These are phyloP conservation scores for Fusarium kyushuense DNA, from an alignment of 2,329 filamentous ascomycete species.

Conservation along the genomic window DNA sequence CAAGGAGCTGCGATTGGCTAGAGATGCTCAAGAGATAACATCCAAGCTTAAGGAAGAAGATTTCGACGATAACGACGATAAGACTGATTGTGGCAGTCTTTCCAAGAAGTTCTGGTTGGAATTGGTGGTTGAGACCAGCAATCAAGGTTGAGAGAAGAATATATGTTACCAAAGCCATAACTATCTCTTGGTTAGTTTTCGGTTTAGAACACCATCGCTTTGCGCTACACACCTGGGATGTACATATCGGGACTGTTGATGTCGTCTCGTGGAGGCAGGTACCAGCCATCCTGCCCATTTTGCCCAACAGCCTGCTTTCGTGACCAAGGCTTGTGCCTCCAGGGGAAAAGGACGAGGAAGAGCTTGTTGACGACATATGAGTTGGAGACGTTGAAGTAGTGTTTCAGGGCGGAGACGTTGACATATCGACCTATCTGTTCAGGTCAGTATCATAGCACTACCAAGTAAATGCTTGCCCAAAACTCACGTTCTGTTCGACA, in stretches of 20 bases:
- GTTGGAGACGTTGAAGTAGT: constrained; percentile 99
- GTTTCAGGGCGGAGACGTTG: constrained; percentile 92
- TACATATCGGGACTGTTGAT: constrained; percentile 99
- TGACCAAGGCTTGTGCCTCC: constrained; percentile 97
- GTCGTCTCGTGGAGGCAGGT: constrained; percentile 92
- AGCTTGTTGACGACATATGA: constrained; percentile 95
- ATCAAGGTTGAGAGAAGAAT: constrained; percentile 93
- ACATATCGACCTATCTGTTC: constrained; percentile 76
- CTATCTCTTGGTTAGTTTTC: constrained; percentile 52
- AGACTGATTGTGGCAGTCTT: constrained; percentile 88
- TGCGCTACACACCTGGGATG: constrained; percentile 72
- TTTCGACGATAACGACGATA: constrained; percentile 86
- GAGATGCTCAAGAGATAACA: constrained; percentile 95
- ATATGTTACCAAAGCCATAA: constrained; percentile 98
- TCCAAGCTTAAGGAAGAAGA: constrained; percentile 89
- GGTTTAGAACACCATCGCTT: too few species aligned
- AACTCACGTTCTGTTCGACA: constrained; percentile 89
- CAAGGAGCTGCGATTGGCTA: constrained; percentile 91
- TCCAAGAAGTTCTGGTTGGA: constrained; percentile 93
- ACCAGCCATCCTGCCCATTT: constrained; percentile 78
- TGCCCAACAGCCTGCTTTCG: constrained; percentile 83
- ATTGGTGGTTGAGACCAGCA: constrained; percentile 88
- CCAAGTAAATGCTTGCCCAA: neutral
- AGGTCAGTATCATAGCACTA: constrained; percentile 27
- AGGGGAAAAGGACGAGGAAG: constrained; percentile 93